Evolutionary conservation across 2,329 filamentous ascomycete species (phyloP), one percentile per base, ranked within the genome.

Genomic region (Apiospora pterosperma): DNA sequence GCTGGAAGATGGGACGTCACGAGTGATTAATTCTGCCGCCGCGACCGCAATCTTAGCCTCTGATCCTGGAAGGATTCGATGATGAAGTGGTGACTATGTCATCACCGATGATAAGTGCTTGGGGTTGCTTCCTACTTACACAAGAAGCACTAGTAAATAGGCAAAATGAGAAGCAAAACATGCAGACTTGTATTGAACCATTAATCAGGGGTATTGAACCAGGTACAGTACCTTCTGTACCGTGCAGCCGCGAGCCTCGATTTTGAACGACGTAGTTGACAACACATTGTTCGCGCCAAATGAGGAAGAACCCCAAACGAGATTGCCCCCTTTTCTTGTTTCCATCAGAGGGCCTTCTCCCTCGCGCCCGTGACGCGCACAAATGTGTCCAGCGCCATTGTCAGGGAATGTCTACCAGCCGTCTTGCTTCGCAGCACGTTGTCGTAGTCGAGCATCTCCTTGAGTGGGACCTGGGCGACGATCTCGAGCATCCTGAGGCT

Each of bases 361-460:
- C 86, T 78, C 31, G 82, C 76, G 0, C 84, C 85, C 0, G 83
- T 81, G 1, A 88, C 85, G 61, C 78, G 77, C 61, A 86, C 84
- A 69, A 88, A 87, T 7, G 81, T 85, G 67, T 86, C 85, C 70
- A 87, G 82, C 4, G 83, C 79, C 84, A 88, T 85, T 1, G 84
- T 85, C 74, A 88, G 79, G 5, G 84, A 81, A 72, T 88, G 86
- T 2, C 96, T 84, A 0, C 96, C 96, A 3, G 90, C 92, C 4
- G 95, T 99, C 81, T 97, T 85, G 77, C 92, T 94, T 62, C 96
- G 84, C 68, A 99, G 79, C 74, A 96, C 92, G 75, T 93, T 92
- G 70, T 98, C 82, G 77, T 98, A 99, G 48, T 95, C 92, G 39
- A 98, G 90, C 92, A 98, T 97, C 78, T 98, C 95, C 79, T 96